Evolutionary conservation across 2,329 filamentous ascomycete genomes (phyloP).

Genomic region (Arthrinium phaeospermum): DNA sequence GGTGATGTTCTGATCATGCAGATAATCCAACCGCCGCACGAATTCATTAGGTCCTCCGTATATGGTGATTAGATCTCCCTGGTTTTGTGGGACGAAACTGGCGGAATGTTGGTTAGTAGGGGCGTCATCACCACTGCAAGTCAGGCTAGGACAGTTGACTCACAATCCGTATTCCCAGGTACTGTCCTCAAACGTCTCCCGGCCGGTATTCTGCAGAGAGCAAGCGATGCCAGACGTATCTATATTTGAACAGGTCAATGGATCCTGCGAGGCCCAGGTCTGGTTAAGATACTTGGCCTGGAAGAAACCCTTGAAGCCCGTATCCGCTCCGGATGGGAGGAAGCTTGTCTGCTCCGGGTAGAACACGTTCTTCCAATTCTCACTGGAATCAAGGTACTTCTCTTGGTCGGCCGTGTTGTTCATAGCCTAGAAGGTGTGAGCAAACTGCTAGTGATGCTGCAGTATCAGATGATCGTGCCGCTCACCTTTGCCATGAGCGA

Average conservation of each 20-base stretch:
- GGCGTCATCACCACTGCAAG: accelerated
- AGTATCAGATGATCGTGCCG: neutral
- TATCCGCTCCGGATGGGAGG: slow-evolving; percentile 60
- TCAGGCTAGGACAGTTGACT: slow-evolving; percentile 31
- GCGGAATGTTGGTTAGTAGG: neutral
- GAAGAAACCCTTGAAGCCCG: slow-evolving; percentile 73
- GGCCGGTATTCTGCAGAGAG: slow-evolving; percentile 62
- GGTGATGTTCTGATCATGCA: slow-evolving; percentile 68
- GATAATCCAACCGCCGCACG: slow-evolving; percentile 63
- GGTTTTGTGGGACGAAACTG: slow-evolving; percentile 60
- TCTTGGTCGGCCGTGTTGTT: slow-evolving; percentile 60
- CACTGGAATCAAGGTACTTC: slow-evolving; percentile 64
- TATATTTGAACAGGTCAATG: slow-evolving; percentile 63
- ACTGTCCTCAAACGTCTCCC: slow-evolving; percentile 75
- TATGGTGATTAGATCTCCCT: slow-evolving; percentile 58
- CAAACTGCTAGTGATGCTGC: neutral
- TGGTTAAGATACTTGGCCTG: slow-evolving; percentile 71
- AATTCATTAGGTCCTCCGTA: slow-evolving; percentile 66
- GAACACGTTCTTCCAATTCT: slow-evolving; percentile 73
- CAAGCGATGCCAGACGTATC: slow-evolving; percentile 63
- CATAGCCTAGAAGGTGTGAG: slow-evolving; percentile 41
- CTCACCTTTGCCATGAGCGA: slow-evolving; percentile 60
- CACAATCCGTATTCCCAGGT: slow-evolving; percentile 77
- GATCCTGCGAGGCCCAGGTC: slow-evolving; percentile 73
- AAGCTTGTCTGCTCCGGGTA: slow-evolving; percentile 62